Percentiles rank a stretch among this genome's conserved stretches.
These are phyloP conservation scores for Ascochyta clinopodiicola DNA, from an alignment of 2,329 filamentous ascomycete species.

Conservation along the genomic window DNA sequence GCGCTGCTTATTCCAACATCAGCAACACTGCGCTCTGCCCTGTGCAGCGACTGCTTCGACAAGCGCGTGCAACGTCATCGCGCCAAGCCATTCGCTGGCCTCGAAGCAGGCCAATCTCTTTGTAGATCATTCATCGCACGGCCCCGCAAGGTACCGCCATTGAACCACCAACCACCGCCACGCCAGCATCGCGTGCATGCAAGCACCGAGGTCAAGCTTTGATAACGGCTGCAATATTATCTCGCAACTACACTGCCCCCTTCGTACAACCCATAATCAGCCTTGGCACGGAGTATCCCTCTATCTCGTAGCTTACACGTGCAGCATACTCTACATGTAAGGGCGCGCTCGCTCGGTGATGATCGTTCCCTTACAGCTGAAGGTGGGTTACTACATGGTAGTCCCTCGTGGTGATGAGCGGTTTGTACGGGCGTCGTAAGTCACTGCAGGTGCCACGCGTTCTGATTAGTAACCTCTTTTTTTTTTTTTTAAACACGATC, in stretches of 20 bases:
- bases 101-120: background rate
- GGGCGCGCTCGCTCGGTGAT: constrained; percentile 1
- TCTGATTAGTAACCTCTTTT: too few relatives aligned
- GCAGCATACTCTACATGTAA: background rate
- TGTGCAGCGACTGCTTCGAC: background rate
- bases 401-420: background rate
- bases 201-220: constrained; percentile 3
- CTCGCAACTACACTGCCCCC: constrained; percentile 5
- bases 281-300: constrained; percentile 11
- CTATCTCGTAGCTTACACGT: background rate
- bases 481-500: background rate
- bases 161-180: constrained; percentile 4
- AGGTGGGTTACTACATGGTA: background rate
- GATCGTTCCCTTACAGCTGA: background rate
- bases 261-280: constrained; percentile 2
- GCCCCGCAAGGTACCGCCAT: constrained; percentile 3
- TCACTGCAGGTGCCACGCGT: background rate
- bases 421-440: background rate
- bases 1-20: constrained; percentile 12
- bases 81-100: constrained; percentile 6
- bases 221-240: background rate
- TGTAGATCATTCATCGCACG: constrained; percentile 11
- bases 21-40: background rate
- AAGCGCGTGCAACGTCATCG: constrained; percentile 3
- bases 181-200: background rate